Base-by-base conservation (phyloP, 176 grass and related monocot genomes). In the Leersia perrieri region DNA sequence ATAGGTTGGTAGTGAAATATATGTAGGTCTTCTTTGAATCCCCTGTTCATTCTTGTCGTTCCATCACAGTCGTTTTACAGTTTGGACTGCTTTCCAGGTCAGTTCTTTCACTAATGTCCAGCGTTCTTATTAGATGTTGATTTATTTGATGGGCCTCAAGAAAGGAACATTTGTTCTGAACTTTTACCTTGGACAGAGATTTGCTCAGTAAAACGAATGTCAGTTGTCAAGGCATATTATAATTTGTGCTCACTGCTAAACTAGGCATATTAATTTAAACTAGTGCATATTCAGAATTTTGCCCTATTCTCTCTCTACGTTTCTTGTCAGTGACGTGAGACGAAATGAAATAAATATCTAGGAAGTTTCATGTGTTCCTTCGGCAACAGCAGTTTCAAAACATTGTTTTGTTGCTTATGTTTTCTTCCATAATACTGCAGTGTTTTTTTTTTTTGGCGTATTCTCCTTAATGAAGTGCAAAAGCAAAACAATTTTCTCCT, bases 61-160 rank as follows among this genome's bases (percentile, higher is more conserved):
- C 34, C 42, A 68, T 29, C 71, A 23, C 45, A 85, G 60, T 39
- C 8, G 25, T 63, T 79, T 85, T 66, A 57, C 33, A 73, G 26
- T 60, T 44, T 23, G 42, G 84, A 9, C 55, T 25, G 2, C 70
- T 33, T 78, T 80, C 55, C 1, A 27, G 77, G 82, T 76, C 58
- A 63, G 82, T 64, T 75, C 28, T 32, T 70, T 7, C 5, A 25
- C 44, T 42, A 57, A 60, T 33, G 7, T 58, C 45, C 80, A 53
- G 13, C 3, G 15, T 61, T 39, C n/a, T n/a, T n/a, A 39, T 62
- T 39, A 38, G 33, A 76, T 2, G 9, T 18, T 5, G 35, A 9
- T 77, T 30, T 60, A 41, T 71, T 76, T 53, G 39, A 75, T 32
- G 15, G 72, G 55, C 6, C 5, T 73, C 14, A 66, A 44, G 60